These are phyloP conservation scores for Candida sanyaensis DNA, from an alignment of 1,139 yeast species.

Conservation along the genomic window DNA sequence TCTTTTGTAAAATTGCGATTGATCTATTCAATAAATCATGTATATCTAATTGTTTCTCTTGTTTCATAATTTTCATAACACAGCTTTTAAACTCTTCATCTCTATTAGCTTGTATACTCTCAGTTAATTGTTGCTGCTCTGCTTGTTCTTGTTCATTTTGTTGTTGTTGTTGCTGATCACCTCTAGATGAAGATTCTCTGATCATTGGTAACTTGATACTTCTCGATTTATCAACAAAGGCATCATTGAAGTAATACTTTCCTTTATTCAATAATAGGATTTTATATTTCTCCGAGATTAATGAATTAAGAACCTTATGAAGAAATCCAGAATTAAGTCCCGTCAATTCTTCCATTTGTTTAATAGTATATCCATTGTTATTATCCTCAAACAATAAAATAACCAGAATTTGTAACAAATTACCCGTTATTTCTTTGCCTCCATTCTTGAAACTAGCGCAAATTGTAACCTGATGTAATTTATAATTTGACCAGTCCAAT, in stretches of 20 bases:
- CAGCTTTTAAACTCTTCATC: slow-evolving; percentile 30
- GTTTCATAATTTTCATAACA: slow-evolving; percentile 37
- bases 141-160: slow-evolving; percentile 6
- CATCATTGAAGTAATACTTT: slow-evolving; percentile 22
- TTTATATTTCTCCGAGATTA: slow-evolving; percentile 30
- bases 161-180: slow-evolving; percentile 5
- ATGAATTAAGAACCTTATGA: slow-evolving; percentile 28
- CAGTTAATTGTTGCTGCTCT: slow-evolving; percentile 1
- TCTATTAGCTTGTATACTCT: slow-evolving; percentile 22
- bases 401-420: slow-evolving; percentile 41
- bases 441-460: slow-evolving; percentile 30
- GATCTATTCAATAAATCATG: slow-evolving; percentile 28
- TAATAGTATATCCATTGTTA: slow-evolving; percentile 17
- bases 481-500: slow-evolving; percentile 33
- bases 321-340: slow-evolving; percentile 30
- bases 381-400: slow-evolving; percentile 29
- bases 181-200: slow-evolving; percentile 26
- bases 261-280: slow-evolving; percentile 21
- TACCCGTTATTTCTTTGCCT: slow-evolving; percentile 34
- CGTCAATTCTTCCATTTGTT: slow-evolving; percentile 23
- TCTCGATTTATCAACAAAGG: slow-evolving; percentile 30
- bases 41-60: slow-evolving; percentile 19
- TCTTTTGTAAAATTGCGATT: slow-evolving; percentile 21
- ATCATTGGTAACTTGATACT: slow-evolving; percentile 36
- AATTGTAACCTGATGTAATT: slow-evolving; percentile 37